Evolutionary conservation across 495 filamentous ascomycete species (phyloP).

Genomic region (Chlorociboria aeruginascens): DNA sequence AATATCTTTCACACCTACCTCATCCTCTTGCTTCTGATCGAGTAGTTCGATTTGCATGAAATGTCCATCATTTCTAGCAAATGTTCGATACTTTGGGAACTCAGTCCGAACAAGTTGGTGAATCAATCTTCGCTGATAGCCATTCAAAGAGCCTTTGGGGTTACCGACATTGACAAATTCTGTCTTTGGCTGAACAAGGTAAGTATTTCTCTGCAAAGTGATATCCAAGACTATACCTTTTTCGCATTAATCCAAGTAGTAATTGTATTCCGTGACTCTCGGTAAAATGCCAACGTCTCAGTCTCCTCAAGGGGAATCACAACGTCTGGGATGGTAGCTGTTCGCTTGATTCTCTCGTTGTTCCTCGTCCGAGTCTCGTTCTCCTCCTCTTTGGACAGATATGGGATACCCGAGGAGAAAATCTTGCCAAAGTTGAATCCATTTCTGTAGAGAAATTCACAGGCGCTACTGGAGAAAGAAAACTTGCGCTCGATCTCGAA

Average conservation of each 20-base stretch:
- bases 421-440: slow-evolving; percentile 49
- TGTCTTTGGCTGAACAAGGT: slow-evolving; percentile 18
- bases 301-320: slow-evolving; percentile 36
- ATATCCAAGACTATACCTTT: slow-evolving; percentile 5
- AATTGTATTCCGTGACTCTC: slow-evolving; percentile 34
- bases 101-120: slow-evolving; percentile 55
- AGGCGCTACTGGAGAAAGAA: slow-evolving; percentile 32
- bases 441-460: slow-evolving; percentile 49
- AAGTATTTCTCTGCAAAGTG: background rate
- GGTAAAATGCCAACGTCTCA: slow-evolving; percentile 45
- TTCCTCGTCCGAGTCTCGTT: slow-evolving; percentile 26
- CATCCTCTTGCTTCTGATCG: slow-evolving; percentile 6
- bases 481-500: slow-evolving; percentile 22
- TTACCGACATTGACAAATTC: slow-evolving; percentile 28
- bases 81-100: slow-evolving; percentile 42
- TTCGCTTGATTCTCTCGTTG: slow-evolving; percentile 23
- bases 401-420: slow-evolving; percentile 49
- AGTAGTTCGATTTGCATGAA: slow-evolving; percentile 37
- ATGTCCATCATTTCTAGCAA: slow-evolving; percentile 24
- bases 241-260: slow-evolving; percentile 30
- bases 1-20: slow-evolving; percentile 9
- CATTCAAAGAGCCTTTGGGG: slow-evolving; percentile 18
- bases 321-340: slow-evolving; percentile 30
- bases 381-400: slow-evolving; percentile 59
- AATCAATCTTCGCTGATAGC: slow-evolving; percentile 50